Conservation (phyloP, 768 basidiomycete species). For the Boletus fagicola region DNA sequence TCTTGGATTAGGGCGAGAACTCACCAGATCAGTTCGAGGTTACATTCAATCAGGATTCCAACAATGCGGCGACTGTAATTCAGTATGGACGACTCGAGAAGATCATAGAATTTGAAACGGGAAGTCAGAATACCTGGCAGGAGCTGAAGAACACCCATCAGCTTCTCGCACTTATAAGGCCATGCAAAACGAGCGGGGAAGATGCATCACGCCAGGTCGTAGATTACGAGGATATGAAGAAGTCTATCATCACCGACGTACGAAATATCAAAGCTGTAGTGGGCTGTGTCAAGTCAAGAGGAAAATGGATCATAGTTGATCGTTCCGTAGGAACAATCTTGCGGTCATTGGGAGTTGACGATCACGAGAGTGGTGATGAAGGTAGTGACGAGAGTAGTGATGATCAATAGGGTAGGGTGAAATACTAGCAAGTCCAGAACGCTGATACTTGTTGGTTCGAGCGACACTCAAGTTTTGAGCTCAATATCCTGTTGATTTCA, state of each 20-base stretch:
- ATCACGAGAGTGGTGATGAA: background rate
- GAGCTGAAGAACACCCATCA: background rate
- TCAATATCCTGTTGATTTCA: background rate
- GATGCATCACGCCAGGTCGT: background rate
- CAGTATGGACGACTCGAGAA: background rate
- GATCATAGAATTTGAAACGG: background rate
- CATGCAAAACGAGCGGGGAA: background rate
- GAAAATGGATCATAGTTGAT: background rate
- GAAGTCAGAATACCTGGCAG: background rate
- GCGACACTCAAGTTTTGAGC: background rate
- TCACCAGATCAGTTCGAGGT: background rate
- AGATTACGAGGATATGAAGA: background rate
- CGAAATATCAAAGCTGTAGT: background rate
- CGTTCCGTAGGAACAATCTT: background rate
- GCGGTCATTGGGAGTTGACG: background rate
- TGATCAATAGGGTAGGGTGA: background rate
- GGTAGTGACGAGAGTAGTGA: background rate
- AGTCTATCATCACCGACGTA: background rate
- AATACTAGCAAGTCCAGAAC: too few species aligned
- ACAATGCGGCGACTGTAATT: background rate
- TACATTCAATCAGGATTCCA: background rate
- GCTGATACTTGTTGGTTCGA: background rate
- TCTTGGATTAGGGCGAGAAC: background rate
- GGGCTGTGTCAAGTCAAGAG: background rate
- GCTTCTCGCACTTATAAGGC: background rate